A percentile compares a stretch with the other conserved stretches of the same genome.
Conservation (phyloP, 768 basidiomycete genomes). For the Calocybe gangraenosa region DNA sequence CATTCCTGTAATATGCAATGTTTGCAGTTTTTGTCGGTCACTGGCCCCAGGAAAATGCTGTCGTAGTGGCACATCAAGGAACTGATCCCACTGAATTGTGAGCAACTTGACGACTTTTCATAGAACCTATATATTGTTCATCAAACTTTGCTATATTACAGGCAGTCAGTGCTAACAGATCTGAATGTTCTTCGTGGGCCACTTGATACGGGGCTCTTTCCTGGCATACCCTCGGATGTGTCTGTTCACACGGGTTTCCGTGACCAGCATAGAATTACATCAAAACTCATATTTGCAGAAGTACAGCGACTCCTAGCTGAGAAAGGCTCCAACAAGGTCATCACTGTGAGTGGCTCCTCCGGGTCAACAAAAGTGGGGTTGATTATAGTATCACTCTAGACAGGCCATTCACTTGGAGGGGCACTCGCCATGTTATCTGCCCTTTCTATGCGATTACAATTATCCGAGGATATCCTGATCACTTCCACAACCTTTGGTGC, state of each 20-base stretch:
- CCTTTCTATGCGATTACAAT: conserved; percentile 30
- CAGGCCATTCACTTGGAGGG: conserved; percentile 39
- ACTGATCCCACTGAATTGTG: conserved; percentile 46
- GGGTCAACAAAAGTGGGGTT: neutral
- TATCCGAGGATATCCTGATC: conserved; percentile 27
- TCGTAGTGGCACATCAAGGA: conserved; percentile 50
- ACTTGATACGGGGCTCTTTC: conserved; percentile 44
- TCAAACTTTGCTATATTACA: conserved; percentile 13
- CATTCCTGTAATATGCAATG: neutral
- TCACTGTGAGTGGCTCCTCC: conserved; percentile 5
- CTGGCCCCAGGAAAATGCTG: conserved; percentile 37
- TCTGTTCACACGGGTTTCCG: conserved; percentile 49
- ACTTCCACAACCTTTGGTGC: conserved; percentile 34
- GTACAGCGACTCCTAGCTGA: conserved; percentile 34
- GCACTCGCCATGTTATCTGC: conserved; percentile 39
- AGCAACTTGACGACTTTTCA: conserved; percentile 3
- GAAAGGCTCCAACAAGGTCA: conserved; percentile 18
- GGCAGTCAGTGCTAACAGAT: conserved; percentile 46
- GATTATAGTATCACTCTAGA: conserved; percentile 6
- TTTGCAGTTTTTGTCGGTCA: conserved; percentile 35
- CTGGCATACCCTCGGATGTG: conserved; percentile 37
- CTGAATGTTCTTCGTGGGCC: conserved; percentile 30
- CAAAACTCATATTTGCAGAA: conserved; percentile 33
- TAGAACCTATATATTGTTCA: neutral
- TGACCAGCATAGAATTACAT: conserved; percentile 36